Base-by-base conservation (phyloP, 179 eudicot species). In the Silene vulgaris region DNA sequence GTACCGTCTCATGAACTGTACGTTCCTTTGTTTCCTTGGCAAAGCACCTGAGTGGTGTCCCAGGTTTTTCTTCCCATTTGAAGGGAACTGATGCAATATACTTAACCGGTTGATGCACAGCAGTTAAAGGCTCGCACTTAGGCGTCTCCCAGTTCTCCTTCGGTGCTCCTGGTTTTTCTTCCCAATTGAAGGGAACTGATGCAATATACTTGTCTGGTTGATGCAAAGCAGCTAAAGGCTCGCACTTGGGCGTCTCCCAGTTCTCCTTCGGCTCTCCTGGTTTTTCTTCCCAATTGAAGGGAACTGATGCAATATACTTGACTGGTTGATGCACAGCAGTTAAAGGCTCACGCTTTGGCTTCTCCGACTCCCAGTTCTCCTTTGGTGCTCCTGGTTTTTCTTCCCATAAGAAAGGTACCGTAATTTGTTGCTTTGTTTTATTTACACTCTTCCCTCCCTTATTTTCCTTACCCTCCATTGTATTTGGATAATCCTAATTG, bases 51-150 rank as follows among this genome's bases (percentile, higher is more conserved):
- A 93, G 90, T 14, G 97, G 97, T 62, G 85, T 91, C 75, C 97
- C 98, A 0, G 98, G 98, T 68, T 85, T 89, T 79, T 93, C 98
- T 80, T 93, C 97, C 97, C 97, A 91, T 61, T 80, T 81, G 80
- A 93, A 93, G 62, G 98, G 98, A 65, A 91, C 74, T 0, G 90
- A 87, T 40, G 90, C 90, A 11, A 85, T 48, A n/a, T 87, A 81
- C 84, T 87, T 87, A 68, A 79, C 80, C 0, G 87, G 89, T 35
- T 69, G 81, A 2, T 84, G 85, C 21, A 64, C 74, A 4, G 83
- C 73, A 8, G 64, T 20, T 32, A 45, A 35, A 17, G 63, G 74
- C 43, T 75, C 73, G 13, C 48, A 52, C 74, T 70, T 80, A 4
- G 87, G 88, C 78, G 45, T 72, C 65, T 79, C 84, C 98, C 93